Base-by-base conservation (phyloP, 1,284 basidiomycete genomes). In the Malassezia slooffiae region DNA sequence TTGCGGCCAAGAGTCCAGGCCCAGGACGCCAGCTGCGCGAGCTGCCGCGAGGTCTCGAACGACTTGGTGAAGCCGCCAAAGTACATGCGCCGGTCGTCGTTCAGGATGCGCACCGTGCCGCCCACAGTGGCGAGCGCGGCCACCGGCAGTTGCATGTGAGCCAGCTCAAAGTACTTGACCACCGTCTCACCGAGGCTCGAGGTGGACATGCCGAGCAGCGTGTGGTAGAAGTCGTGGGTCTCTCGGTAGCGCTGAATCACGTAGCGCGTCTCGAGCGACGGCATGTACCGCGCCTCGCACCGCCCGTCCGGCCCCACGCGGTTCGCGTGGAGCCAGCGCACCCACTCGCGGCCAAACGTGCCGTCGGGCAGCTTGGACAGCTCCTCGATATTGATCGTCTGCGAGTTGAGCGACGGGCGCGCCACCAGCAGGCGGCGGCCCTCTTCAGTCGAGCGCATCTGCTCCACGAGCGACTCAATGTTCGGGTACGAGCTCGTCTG, bases 191-290 rank as follows among this genome's bases (percentile, higher is more conserved):
- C 87, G 41, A 85, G 80, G 58, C 91, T 82, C 47, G 82, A 83
- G 39, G 95, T 87, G 0, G 88, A 89, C 20, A 95, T 77, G 47
- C 80, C 80, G 70, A 81, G 80, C 43, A 96, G 77, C 49, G 85
- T 82, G 65, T 96, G 91, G 70, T 93, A 93, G 61, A 93, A 82
- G 72, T 96, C 66, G 72, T 96, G 91, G 56, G 85, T 91, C 73
- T 99, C 90, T 28, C 93, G 83, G 70, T 97, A 97, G 32, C 93
- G 82, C 59, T 93, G 87, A 82, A 99, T 89, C 43, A 96, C 86
- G 70, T 95, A 70, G 34, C 58, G 58, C 32, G 59, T 52, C 47
- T 65, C 60, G 1, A 87, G 85, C 57, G 91, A 87, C 62, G 85
- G 79, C 57, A 97, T 84, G 70, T 95, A 96, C 33, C 58, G 58